Evolutionary conservation across 179 eudicot species (phyloP).

Genomic region (Patellifolia procumbens): DNA sequence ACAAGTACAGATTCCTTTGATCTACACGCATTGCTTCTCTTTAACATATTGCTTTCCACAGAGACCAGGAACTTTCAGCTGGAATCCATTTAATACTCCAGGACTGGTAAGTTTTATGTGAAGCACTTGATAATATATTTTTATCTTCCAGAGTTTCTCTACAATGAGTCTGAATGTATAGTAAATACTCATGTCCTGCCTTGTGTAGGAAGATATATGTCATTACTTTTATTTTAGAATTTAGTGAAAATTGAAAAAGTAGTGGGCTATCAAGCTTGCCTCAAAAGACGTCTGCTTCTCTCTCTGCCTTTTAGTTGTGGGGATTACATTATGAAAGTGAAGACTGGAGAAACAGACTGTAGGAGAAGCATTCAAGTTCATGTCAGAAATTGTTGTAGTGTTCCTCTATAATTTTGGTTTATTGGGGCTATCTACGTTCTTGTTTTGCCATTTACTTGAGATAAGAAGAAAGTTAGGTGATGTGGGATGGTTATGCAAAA

Average conservation of each 20-base stretch:
- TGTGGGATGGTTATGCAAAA: background rate
- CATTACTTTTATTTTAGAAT: background rate
- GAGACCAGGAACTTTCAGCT: conserved; percentile 35
- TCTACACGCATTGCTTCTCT: background rate
- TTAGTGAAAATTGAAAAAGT: background rate
- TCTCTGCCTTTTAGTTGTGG: background rate
- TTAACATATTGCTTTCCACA: conserved; percentile 32
- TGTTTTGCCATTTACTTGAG: background rate
- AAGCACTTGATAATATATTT: background rate
- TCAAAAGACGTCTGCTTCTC: background rate
- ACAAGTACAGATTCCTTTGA: background rate
- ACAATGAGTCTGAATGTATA: background rate
- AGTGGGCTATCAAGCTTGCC: background rate
- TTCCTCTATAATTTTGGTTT: background rate
- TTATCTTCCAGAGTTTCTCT: background rate
- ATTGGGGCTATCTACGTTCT: background rate
- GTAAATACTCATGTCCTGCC: background rate
- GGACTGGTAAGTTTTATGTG: conserved; percentile 55
- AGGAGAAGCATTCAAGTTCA: background rate
- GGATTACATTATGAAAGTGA: background rate
- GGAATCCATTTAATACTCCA: conserved; percentile 52
- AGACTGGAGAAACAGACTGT: background rate
- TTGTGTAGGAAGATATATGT: background rate
- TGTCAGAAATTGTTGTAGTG: background rate
- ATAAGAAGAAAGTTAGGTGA: background rate